Conservation (phyloP, 495 filamentous ascomycete species). For the Astrocystis sublimbata region DNA sequence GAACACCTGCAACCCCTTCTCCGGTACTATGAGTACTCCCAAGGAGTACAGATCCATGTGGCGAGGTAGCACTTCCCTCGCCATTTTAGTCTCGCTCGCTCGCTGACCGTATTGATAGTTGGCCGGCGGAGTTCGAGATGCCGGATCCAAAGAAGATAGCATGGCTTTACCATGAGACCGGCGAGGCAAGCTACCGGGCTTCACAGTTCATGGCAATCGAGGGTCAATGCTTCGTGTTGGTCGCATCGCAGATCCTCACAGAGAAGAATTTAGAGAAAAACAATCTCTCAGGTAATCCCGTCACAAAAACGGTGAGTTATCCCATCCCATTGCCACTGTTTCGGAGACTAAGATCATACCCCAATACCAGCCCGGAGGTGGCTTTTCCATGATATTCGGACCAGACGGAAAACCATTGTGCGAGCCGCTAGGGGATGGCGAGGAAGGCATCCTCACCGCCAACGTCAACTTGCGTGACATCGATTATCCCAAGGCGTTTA, state of each 20-base stretch:
- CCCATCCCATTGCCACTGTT: background rate
- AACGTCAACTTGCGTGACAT: slow-evolving; percentile 49
- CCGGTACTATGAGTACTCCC: slow-evolving; percentile 55
- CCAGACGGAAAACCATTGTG: slow-evolving; percentile 54
- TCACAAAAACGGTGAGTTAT: slow-evolving; percentile 34
- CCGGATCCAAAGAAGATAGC: slow-evolving; percentile 35
- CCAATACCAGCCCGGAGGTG: slow-evolving; percentile 44
- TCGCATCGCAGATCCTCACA: slow-evolving; percentile 47
- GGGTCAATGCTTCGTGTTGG: slow-evolving; percentile 53
- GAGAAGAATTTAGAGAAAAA: slow-evolving; percentile 40
- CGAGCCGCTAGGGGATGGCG: slow-evolving; percentile 33
- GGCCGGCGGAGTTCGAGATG: slow-evolving; percentile 38
- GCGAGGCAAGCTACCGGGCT: slow-evolving; percentile 35
- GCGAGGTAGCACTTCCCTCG: slow-evolving; percentile 51
- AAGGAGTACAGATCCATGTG: slow-evolving; percentile 58
- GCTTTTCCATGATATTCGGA: slow-evolving; percentile 52
- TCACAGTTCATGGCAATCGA: slow-evolving; percentile 53
- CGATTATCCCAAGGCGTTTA: slow-evolving; percentile 41
- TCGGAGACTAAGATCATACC: background rate
- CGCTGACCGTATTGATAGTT: slow-evolving; percentile 21
- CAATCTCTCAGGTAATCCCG: slow-evolving; percentile 35
- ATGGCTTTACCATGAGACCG: slow-evolving; percentile 37
- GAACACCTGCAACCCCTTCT: slow-evolving; percentile 62
- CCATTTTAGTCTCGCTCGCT: background rate
- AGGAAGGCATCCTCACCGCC: slow-evolving; percentile 49